These are phyloP conservation scores for Cylindrodendrum hubeiense DNA, from an alignment of 2,329 filamentous ascomycete genomes.

Conservation along the genomic window DNA sequence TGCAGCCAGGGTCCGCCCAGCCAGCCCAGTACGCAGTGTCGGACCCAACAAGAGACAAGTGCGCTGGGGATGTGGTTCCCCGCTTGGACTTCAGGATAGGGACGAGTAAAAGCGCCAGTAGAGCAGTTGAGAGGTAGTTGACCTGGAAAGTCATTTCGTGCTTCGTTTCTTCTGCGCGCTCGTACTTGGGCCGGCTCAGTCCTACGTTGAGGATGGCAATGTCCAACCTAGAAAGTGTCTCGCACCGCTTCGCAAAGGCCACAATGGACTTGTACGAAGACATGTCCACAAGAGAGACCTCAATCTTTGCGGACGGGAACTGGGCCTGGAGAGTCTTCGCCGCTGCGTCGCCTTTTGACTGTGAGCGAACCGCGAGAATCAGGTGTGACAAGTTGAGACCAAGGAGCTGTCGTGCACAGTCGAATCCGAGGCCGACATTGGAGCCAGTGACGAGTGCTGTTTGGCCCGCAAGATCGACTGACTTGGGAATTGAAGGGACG, in stretches of 20 bases:
- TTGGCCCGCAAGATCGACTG: constrained; percentile 49
- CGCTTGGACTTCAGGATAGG: constrained; percentile 48
- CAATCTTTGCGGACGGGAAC: constrained; percentile 52
- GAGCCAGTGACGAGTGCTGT: constrained; percentile 63
- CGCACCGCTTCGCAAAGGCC: constrained; percentile 52
- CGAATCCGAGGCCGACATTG: constrained; percentile 63
- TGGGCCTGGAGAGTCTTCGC: constrained; percentile 31
- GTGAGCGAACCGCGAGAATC: constrained; percentile 61
- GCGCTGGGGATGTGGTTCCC: constrained; percentile 29
- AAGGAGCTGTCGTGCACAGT: constrained; percentile 58
- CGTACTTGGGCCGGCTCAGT: constrained; percentile 42
- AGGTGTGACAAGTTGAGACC: constrained; percentile 55
- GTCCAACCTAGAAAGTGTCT: constrained; percentile 54
- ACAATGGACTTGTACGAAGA: constrained; percentile 58
- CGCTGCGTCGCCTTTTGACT: constrained; percentile 57
- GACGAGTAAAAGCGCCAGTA: constrained; percentile 49
- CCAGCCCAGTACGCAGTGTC: constrained; percentile 46
- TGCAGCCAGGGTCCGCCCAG: constrained; percentile 38
- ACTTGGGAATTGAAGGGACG: constrained; percentile 39
- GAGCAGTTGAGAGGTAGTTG: constrained; percentile 53
- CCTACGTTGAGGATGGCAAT: constrained; percentile 62
- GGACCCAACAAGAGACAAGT: constrained; percentile 48
- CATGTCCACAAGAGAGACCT: constrained; percentile 64
- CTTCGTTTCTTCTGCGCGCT: constrained; percentile 46
- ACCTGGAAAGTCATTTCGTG: constrained; percentile 57